These are phyloP conservation scores for Hypoxylon lienhwacheense DNA, from an alignment of 495 filamentous ascomycete species.

Conservation along the genomic window DNA sequence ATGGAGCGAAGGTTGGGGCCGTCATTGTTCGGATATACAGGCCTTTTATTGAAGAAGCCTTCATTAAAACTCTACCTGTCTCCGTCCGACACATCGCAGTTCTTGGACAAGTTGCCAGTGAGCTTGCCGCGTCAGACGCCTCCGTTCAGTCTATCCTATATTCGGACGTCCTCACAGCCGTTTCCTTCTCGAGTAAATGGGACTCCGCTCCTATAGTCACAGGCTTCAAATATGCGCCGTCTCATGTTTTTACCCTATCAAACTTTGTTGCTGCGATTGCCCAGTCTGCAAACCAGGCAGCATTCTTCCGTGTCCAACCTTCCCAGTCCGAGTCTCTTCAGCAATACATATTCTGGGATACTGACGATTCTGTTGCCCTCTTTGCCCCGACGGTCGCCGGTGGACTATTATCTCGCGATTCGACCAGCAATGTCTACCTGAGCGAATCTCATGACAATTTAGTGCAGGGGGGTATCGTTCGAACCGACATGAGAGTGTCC, in stretches of 20 bases:
- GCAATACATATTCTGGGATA: conserved; percentile 94
- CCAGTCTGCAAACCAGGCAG: conserved; percentile 63
- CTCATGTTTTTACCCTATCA: conserved; percentile 78
- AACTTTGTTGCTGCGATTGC: conserved; percentile 59
- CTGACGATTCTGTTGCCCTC: conserved; percentile 69
- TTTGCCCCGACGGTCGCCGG: conserved; percentile 67
- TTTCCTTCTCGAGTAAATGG: conserved; percentile 73
- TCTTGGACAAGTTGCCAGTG: conserved; percentile 60
- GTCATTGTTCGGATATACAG: conserved; percentile 91
- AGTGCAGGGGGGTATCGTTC: conserved; percentile 78
- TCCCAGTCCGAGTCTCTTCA: conserved; percentile 57
- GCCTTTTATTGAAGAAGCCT: conserved; percentile 91
- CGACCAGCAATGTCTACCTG: conserved; percentile 73
- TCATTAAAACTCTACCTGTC: conserved; percentile 75
- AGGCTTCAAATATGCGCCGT: conserved; percentile 88
- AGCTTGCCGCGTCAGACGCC: conserved; percentile 62
- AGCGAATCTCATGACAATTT: conserved; percentile 81
- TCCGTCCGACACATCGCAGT: conserved; percentile 73
- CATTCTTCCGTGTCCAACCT: conserved; percentile 53
- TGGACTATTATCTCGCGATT: conserved; percentile 72
- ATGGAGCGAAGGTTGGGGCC: conserved; percentile 77
- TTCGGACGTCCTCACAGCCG: conserved; percentile 81
- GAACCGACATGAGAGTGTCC: conserved; percentile 84
- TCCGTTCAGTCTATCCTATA: conserved; percentile 81
- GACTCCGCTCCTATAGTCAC: conserved; percentile 60